Conservation (phyloP, 208 protist genomes). For the Herpetomonas samuelpessoai region DNA sequence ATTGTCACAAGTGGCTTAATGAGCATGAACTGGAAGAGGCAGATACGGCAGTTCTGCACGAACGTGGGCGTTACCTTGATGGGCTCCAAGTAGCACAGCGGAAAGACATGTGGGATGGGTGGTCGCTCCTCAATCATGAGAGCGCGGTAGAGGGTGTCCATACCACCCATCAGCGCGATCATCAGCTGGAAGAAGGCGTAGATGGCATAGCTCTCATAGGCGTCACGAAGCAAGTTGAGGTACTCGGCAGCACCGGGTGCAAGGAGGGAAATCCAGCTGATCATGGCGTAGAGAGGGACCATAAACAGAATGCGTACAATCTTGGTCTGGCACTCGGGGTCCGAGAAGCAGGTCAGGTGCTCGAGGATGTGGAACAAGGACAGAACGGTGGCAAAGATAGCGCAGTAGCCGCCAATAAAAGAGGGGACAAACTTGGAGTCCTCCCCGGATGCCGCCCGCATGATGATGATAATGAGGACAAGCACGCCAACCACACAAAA, state of each 20-base stretch:
- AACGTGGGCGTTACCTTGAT: conserved; percentile 83
- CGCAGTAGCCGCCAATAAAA: conserved; percentile 87
- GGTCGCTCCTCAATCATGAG: conserved; percentile 84
- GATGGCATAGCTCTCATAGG: conserved; percentile 94
- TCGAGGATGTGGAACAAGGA: conserved; percentile 90
- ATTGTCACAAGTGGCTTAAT: conserved; percentile 87
- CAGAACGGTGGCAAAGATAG: conserved; percentile 83
- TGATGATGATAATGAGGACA: conserved; percentile 60
- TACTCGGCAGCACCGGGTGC: conserved; percentile 75
- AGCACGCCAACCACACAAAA: conserved; percentile 71
- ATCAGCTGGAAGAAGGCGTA: conserved; percentile 95
- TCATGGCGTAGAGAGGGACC: conserved; percentile 91
- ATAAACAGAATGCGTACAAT: conserved; percentile 94
- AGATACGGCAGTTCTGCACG: conserved; percentile 84
- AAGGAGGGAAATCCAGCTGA: conserved; percentile 80
- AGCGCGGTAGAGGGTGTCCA: conserved; percentile 79
- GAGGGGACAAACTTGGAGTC: conserved; percentile 52
- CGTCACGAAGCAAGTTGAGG: conserved; percentile 88
- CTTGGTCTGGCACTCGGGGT: conserved; percentile 89
- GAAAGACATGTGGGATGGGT: conserved; percentile 76
- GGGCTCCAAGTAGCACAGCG: conserved; percentile 78
- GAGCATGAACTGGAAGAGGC: conserved; percentile 92
- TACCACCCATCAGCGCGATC: conserved; percentile 89
- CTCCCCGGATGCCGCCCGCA: conserved; percentile 37
- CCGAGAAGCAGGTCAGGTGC: conserved; percentile 86